phyloP scores from a whole-genome alignment of 2,329 filamentous ascomycete species.

The Penicillium sp. region DNA sequence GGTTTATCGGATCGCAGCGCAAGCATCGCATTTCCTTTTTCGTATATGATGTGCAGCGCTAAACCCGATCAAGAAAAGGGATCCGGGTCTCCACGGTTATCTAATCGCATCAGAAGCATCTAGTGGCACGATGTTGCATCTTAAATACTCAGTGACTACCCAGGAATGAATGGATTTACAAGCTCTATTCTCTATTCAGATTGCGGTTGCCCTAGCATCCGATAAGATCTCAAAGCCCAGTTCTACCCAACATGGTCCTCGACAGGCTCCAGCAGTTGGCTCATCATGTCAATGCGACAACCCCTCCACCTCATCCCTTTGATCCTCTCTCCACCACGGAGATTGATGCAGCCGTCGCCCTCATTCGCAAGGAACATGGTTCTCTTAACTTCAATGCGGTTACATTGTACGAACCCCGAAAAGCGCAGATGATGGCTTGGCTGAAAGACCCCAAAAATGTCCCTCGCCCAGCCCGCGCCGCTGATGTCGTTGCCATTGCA shows the following conservation, averaged over 20 bases:
- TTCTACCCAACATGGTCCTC: conserved; percentile 54
- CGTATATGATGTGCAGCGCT: conserved; percentile 12
- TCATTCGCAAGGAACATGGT: conserved; percentile 68
- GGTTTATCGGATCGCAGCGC: conserved; percentile 7
- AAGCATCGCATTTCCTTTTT: conserved; percentile 25
- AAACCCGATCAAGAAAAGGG: conserved; percentile 56
- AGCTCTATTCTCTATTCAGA: too few species aligned
- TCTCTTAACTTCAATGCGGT: conserved; percentile 83
- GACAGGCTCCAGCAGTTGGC: conserved; percentile 65
- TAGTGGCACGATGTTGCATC: background rate
- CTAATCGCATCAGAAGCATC: conserved; percentile 6
- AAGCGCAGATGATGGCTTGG: conserved; percentile 80
- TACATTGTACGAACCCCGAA: conserved; percentile 79
- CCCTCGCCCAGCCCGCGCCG: conserved; percentile 67
- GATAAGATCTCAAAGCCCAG: background rate
- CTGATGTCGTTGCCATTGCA: conserved; percentile 80
- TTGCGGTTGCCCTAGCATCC: background rate
- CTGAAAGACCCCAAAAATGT: conserved; percentile 62
- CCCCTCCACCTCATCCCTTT: conserved; percentile 65
- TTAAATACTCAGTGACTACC: conserved; percentile 10
- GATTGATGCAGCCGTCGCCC: conserved; percentile 68
- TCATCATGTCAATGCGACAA: conserved; percentile 59
- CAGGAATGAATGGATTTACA: background rate
- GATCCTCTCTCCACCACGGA: conserved; percentile 73
- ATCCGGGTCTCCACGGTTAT: conserved; percentile 52